A percentile compares a stretch with the other conserved stretches of the same genome.
phyloP scores from a whole-genome alignment of 345 rosid genomes.

The Euphorbia tirucalli region DNA sequence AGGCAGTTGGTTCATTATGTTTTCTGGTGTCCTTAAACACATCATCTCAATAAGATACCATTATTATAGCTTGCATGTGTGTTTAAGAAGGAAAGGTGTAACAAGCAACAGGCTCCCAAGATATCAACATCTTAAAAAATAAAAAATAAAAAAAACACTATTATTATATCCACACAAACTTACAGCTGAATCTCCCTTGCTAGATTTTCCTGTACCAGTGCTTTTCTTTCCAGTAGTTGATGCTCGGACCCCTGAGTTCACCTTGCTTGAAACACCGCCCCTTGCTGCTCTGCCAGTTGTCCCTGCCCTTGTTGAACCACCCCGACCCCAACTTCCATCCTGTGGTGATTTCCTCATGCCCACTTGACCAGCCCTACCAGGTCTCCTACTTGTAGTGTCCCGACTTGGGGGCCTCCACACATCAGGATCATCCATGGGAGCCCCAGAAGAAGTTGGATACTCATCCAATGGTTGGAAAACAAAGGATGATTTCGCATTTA shows the following conservation, averaged over 20 bases:
- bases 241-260: conserved; percentile 57
- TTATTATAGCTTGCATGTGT: neutral
- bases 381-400: conserved; percentile 69
- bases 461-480: conserved; percentile 97
- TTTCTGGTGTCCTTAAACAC: neutral
- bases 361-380: conserved; percentile 70
- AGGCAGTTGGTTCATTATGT: neutral
- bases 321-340: conserved; percentile 91
- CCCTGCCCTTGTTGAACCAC: conserved; percentile 45
- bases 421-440: conserved; percentile 94
- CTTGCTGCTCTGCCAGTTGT: conserved; percentile 72
- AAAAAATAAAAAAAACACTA: neutral
- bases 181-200: conserved; percentile 76
- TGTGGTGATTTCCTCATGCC: conserved; percentile 84
- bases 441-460: conserved; percentile 87
- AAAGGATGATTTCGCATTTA: conserved; percentile 75
- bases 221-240: conserved; percentile 78
- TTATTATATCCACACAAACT: conserved; percentile 22
- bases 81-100: neutral
- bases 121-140: neutral
- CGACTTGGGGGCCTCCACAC: conserved; percentile 99
- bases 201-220: conserved; percentile 59
- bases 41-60: neutral
- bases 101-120: neutral
- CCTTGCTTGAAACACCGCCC: conserved; percentile 57